Conservation (phyloP, 2,329 filamentous ascomycete species). For the Fusarium foetens region DNA sequence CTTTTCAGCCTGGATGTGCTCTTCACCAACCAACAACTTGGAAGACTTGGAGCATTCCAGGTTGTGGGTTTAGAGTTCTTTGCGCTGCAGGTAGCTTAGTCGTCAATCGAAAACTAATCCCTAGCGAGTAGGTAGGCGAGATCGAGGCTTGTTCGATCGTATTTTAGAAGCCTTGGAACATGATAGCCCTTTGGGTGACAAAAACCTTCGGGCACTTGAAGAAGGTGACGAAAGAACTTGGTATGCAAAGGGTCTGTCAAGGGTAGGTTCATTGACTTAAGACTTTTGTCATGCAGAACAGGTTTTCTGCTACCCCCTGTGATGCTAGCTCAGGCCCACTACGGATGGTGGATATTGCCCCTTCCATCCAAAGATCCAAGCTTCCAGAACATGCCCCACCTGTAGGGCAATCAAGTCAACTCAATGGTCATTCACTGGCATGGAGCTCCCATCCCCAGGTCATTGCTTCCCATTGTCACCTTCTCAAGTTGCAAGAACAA, state of each 20-base stretch:
- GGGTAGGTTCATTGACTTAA: fast-evolving
- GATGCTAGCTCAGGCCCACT: neutral
- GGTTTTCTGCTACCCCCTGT: neutral
- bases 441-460: neutral
- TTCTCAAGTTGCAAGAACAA: constrained; percentile 8
- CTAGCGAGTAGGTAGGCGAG: neutral
- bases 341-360: neutral
- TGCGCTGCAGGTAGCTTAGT: neutral
- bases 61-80: neutral
- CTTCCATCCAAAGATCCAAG: neutral
- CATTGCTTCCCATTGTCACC: constrained; percentile 1
- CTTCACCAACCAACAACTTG: neutral
- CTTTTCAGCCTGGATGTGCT: neutral
- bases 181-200: neutral
- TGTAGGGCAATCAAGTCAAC: neutral
- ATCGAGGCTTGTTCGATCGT: neutral
- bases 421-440: neutral
- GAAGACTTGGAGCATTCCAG: neutral
- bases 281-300: neutral
- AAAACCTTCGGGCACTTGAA: neutral
- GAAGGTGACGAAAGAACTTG: neutral
- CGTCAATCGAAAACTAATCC: constrained; percentile 1
- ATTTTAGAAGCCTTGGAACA: neutral
- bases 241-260: fast-evolving
- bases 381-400: constrained; percentile 8